phyloP scores from a whole-genome alignment of 768 basidiomycete species.

The Macrolepiota fuliginosa region DNA sequence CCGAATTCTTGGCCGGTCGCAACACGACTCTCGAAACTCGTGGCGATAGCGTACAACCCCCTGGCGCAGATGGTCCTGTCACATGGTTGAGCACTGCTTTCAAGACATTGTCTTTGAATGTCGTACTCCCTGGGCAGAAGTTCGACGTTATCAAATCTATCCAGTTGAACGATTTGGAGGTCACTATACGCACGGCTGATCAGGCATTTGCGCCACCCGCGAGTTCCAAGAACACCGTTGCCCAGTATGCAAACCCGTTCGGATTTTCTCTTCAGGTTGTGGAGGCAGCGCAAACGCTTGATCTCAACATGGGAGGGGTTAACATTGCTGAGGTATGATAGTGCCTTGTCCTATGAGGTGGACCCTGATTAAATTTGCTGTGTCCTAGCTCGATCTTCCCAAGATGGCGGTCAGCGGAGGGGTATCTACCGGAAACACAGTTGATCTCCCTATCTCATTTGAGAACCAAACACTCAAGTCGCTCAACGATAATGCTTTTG shows the following conservation, averaged over 20 bases:
- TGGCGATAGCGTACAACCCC: conserved; percentile 60
- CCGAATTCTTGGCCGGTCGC: conserved; percentile 58
- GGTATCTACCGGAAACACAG: conserved; percentile 70
- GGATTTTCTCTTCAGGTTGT: conserved; percentile 71
- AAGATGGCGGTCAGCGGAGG: conserved; percentile 48
- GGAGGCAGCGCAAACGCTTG: conserved; percentile 52
- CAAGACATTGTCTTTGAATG: conserved; percentile 58
- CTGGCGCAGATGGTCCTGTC: conserved; percentile 48
- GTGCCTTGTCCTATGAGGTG: neutral
- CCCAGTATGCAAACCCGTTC: conserved; percentile 70
- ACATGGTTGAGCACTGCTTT: conserved; percentile 71
- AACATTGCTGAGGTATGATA: conserved; percentile 50
- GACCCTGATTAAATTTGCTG: neutral
- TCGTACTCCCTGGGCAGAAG: conserved; percentile 60
- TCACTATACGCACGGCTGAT: conserved; percentile 48
- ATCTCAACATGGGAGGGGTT: conserved; percentile 43
- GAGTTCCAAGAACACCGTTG: conserved; percentile 52
- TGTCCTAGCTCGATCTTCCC: conserved; percentile 48
- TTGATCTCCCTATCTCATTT: conserved; percentile 56
- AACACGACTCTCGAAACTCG: conserved; percentile 60
- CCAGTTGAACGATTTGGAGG: conserved; percentile 50
- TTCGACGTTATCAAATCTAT: conserved; percentile 68
- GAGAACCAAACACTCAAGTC: conserved; percentile 53
- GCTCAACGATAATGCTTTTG: conserved; percentile 52
- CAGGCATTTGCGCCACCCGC: conserved; percentile 62